phyloP scores from a whole-genome alignment of 345 rosid genomes.

The Lagerstroemia speciosa region DNA sequence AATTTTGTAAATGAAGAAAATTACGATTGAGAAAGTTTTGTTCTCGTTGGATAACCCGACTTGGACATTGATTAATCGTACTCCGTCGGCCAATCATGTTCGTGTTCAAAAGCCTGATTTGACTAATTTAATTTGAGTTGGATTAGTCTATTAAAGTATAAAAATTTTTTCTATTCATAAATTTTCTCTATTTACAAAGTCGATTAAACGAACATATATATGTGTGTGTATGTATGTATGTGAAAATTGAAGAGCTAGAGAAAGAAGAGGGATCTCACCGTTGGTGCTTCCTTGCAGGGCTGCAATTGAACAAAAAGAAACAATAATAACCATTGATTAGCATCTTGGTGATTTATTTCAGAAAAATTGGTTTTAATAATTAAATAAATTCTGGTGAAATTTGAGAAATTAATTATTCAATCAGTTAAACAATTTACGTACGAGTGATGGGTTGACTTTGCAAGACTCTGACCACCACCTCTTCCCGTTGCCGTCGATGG shows the following conservation, averaged over 20 bases:
- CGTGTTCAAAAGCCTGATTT: too few species aligned
- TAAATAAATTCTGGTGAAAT: neutral
- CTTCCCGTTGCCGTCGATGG: slow-evolving; percentile 65
- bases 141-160: too few species aligned
- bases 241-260: neutral
- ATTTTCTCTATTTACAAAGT: too few species aligned
- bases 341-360: neutral
- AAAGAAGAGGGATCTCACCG: slow-evolving; percentile 32
- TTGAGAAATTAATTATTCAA: neutral
- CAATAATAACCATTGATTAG: neutral
- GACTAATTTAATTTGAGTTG: too few species aligned
- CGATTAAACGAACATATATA: neutral
- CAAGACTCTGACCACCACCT: slow-evolving; percentile 87
- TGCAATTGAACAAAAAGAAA: slow-evolving; percentile 18
- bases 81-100: too few species aligned
- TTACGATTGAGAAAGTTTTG: too few species aligned
- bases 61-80: too few species aligned
- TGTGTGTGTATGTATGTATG: neutral
- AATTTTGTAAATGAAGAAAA: too few species aligned
- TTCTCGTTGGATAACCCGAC: too few species aligned
- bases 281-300: slow-evolving; percentile 82
- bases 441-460: slow-evolving; percentile 50
- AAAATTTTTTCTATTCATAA: too few species aligned
- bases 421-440: slow-evolving; percentile 10
- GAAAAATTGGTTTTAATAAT: neutral